A percentile compares a stretch with the other conserved stretches of the same genome.
These are phyloP conservation scores for Phytophthora citrophthora DNA, from an alignment of 352 stramenopile species.

Conservation along the genomic window DNA sequence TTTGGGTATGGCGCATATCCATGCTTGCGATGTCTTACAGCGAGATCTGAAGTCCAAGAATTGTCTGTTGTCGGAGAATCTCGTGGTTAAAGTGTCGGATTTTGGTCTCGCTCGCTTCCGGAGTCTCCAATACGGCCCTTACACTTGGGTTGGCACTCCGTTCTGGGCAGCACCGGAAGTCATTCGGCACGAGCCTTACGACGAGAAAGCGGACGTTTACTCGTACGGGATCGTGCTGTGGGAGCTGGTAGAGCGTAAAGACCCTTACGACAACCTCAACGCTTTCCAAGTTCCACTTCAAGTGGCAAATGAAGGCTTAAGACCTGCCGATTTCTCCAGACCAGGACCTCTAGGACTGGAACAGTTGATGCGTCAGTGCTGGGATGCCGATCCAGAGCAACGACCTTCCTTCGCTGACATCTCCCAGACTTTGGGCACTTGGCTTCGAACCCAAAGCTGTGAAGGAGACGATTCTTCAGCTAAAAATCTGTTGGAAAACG, in stretches of 20 bases:
- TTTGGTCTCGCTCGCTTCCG: constrained; percentile 76
- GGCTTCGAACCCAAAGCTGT: constrained; percentile 36
- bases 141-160: constrained; percentile 81
- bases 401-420: constrained; percentile 71
- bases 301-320: constrained; percentile 73
- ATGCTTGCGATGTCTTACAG: constrained; percentile 63
- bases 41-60: constrained; percentile 86
- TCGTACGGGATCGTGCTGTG: constrained; percentile 78
- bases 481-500: constrained; percentile 18
- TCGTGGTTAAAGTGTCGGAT: constrained; percentile 79
- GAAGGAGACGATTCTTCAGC: constrained; percentile 20
- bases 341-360: constrained; percentile 64
- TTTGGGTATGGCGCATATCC: constrained; percentile 68
- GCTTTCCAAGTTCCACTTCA: constrained; percentile 78
- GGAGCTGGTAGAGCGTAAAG: constrained; percentile 77
- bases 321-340: constrained; percentile 54
- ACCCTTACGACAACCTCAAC: constrained; percentile 78
- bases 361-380: constrained; percentile 80
- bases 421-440: constrained; percentile 62
- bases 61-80: constrained; percentile 75
- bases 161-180: constrained; percentile 83
- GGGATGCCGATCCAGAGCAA: constrained; percentile 72
- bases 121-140: constrained; percentile 44
- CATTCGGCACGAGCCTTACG: constrained; percentile 77
- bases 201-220: constrained; percentile 84